Evolutionary conservation across 441 rosid species (phyloP).

Genomic region (Pelargonium fulgidum): DNA sequence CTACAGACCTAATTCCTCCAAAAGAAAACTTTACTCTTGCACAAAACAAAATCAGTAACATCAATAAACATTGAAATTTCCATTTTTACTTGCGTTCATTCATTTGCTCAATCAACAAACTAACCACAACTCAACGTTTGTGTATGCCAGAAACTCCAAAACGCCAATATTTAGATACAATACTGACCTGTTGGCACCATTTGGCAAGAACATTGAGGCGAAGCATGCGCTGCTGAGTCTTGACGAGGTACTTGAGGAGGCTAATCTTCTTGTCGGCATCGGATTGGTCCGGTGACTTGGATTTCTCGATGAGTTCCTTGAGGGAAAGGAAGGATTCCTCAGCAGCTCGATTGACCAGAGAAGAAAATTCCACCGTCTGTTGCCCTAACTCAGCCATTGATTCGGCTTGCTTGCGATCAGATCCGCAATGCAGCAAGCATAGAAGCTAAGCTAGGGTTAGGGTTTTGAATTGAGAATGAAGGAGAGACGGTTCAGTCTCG

Average conservation of each 20-base stretch:
- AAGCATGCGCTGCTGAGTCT: slow-evolving; percentile 93
- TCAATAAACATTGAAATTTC: not conserved
- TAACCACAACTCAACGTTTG: not conserved
- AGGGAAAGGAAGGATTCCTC: slow-evolving; percentile 76
- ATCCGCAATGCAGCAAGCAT: no score
- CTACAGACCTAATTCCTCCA: no score
- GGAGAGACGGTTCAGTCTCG: no score
- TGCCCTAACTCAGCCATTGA: slow-evolving; percentile 84
- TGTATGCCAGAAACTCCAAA: not conserved
- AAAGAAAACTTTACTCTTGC: no score
- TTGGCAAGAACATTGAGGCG: slow-evolving; percentile 87
- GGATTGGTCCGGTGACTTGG: slow-evolving; percentile 58
- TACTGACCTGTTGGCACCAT: slow-evolving; percentile 93
- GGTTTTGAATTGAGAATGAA: no score
- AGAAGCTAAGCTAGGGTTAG: no score
- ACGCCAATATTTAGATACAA: not conserved
- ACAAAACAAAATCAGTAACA: no score
- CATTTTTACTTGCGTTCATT: not conserved
- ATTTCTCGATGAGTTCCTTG: slow-evolving; percentile 74
- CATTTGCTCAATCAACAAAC: no score
- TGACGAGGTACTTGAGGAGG: slow-evolving; percentile 68
- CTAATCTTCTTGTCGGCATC: slow-evolving; percentile 83
- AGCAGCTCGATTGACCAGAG: slow-evolving; percentile 69
- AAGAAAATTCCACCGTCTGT: slow-evolving; percentile 75
- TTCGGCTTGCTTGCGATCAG: no score